A percentile compares a stretch with the other conserved stretches of the same genome.
Evolutionary conservation across 2,329 filamentous ascomycete species (phyloP).

Genomic region (Dothideomycetes sp.): DNA sequence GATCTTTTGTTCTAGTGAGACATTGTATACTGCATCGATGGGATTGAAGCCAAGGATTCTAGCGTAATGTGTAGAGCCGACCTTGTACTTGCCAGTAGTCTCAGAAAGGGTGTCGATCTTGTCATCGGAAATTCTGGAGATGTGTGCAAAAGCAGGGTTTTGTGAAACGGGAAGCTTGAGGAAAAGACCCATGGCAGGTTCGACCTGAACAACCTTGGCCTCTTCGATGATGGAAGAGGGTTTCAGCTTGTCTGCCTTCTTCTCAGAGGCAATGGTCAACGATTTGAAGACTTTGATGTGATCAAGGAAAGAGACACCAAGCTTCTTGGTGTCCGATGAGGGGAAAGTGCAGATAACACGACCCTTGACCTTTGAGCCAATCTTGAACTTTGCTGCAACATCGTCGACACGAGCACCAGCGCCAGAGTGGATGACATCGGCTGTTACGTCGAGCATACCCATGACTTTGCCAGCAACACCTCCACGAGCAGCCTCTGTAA

Average conservation of each 20-base stretch:
- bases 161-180: conserved; percentile 59
- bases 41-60: conserved; percentile 80
- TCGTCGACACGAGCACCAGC: conserved; percentile 56
- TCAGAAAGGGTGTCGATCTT: conserved; percentile 78
- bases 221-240: conserved; percentile 69
- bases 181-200: conserved; percentile 72
- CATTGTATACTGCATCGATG: conserved; percentile 72
- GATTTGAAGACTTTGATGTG: conserved; percentile 54
- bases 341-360: conserved; percentile 85
- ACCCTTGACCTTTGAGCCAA: conserved; percentile 74
- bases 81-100: conserved; percentile 65
- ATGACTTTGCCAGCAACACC: conserved; percentile 87
- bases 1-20: conserved; percentile 74
- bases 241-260: conserved; percentile 40
- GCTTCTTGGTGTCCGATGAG: conserved; percentile 64
- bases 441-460: conserved; percentile 82
- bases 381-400: conserved; percentile 68
- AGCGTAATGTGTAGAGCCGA: conserved; percentile 68
- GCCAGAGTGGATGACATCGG: conserved; percentile 83
- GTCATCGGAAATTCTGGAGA: conserved; percentile 82
- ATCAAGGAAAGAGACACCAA: conserved; percentile 82
- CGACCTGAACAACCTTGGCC: conserved; percentile 71
- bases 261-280: conserved; percentile 39
- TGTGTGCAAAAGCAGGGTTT: conserved; percentile 82
- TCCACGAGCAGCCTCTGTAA: conserved; percentile 63